Percentiles rank a stretch among this genome's conserved stretches.
Conservation (phyloP, 148 eudicot species). For the Arbutus unedo region DNA sequence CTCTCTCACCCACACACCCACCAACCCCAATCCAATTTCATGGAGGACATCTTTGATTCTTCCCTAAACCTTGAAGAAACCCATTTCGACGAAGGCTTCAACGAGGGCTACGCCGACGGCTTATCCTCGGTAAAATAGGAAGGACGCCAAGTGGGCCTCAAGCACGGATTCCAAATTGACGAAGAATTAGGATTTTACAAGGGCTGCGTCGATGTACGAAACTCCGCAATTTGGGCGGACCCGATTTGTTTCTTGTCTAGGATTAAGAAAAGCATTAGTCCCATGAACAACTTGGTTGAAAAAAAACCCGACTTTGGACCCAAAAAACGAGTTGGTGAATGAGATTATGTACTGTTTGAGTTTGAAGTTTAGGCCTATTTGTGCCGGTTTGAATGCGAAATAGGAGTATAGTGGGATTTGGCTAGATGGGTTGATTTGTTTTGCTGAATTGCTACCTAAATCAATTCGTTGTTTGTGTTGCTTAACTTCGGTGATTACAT, state of each 20-base stretch:
- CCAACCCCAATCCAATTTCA: not conserved
- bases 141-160: conserved; percentile 71
- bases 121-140: conserved; percentile 50
- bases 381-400: conserved; percentile 62
- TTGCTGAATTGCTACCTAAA: not conserved
- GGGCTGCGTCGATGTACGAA: conserved; percentile 65
- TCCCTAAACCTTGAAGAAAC: conserved; percentile 47
- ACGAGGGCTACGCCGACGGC: conserved; percentile 64
- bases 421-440: not conserved
- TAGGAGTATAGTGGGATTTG: conserved; percentile 51
- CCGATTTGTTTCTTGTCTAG: conserved; percentile 51
- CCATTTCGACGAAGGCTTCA: conserved; percentile 62
- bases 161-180: conserved; percentile 63
- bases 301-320: conserved; percentile 49
- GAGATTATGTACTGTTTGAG: conserved; percentile 49
- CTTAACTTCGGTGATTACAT: not conserved
- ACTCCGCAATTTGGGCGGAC: conserved; percentile 48
- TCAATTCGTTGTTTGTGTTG: not conserved
- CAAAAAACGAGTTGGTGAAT: conserved; percentile 57
- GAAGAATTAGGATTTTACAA: conserved; percentile 79
- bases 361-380: conserved; percentile 64
- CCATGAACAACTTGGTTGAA: conserved; percentile 44
- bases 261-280: conserved; percentile 46
- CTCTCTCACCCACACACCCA: not conserved
- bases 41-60: conserved; percentile 49